These are phyloP conservation scores for Magnusiomyces magnusii DNA, from an alignment of 1,139 yeast species.

Conservation along the genomic window DNA sequence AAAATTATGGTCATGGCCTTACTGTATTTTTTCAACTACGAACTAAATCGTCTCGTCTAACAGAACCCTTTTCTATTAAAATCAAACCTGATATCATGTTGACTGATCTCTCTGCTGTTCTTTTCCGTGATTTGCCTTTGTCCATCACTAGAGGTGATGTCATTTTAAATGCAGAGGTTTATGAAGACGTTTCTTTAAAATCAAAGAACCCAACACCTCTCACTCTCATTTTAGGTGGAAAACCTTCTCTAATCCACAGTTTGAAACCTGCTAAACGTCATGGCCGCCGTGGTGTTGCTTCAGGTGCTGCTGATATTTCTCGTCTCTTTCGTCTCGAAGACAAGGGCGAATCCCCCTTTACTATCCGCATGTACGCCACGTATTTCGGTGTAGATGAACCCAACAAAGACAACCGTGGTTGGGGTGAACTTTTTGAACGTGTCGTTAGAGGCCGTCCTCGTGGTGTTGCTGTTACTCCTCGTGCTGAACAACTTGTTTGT, in stretches of 20 bases:
- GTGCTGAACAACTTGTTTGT: conserved; percentile 66
- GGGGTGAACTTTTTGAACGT: conserved; percentile 84
- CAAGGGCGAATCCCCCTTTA: conserved; percentile 62
- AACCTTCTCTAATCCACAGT: conserved; percentile 5
- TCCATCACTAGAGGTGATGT: conserved; percentile 36
- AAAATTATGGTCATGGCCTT: conserved; percentile 49
- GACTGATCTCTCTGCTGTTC: conserved; percentile 67
- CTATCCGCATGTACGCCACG: conserved; percentile 66
- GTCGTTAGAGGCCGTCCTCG: conserved; percentile 67
- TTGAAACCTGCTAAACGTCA: conserved; percentile 17
- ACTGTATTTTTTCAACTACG: conserved; percentile 68
- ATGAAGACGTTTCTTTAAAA: conserved; percentile 27
- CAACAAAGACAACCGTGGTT: conserved; percentile 53
- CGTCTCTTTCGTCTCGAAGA: conserved; percentile 63
- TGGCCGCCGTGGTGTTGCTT: conserved; percentile 75
- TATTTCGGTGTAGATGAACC: conserved; percentile 38
- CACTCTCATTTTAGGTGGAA: conserved; percentile 11
- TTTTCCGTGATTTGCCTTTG: conserved; percentile 73
- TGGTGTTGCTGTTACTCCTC: conserved; percentile 72
- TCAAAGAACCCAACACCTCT: conserved; percentile 16
- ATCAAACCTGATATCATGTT: conserved; percentile 56
- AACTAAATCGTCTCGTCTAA: conserved; percentile 54
- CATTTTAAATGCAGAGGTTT: conserved; percentile 31
- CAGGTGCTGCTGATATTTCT: conserved; percentile 82
- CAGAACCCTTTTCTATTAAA: conserved; percentile 74